Evolutionary conservation across 2,329 filamentous ascomycete species (phyloP).

Genomic region (Alternaria incomplexa): DNA sequence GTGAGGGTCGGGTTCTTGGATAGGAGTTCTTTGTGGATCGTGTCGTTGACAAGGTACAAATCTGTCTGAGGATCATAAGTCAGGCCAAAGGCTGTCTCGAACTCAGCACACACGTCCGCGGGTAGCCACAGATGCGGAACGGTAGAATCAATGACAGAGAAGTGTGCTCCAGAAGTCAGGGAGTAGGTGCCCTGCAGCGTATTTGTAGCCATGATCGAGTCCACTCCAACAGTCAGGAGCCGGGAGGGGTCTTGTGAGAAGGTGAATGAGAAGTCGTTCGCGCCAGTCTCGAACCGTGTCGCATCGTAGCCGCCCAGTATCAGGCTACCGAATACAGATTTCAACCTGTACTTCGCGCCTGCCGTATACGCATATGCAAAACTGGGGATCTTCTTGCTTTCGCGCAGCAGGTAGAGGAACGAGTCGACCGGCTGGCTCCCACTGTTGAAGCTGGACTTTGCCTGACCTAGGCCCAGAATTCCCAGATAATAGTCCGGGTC

Average conservation of each 20-base stretch:
- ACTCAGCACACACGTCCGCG: slow-evolving; percentile 46
- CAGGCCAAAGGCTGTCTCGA: slow-evolving; percentile 49
- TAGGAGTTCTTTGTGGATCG: slow-evolving; percentile 40
- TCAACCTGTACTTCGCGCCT: slow-evolving; percentile 42
- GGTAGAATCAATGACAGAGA: slow-evolving; percentile 51
- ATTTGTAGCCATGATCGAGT: slow-evolving; percentile 41
- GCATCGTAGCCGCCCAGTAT: slow-evolving; percentile 52
- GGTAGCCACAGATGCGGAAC: slow-evolving; percentile 52
- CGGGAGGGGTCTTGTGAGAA: slow-evolving; percentile 41
- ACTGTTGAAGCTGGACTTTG: slow-evolving; percentile 39
- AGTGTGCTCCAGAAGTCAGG: slow-evolving; percentile 35
- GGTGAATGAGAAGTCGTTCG: slow-evolving; percentile 39
- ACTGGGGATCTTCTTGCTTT: slow-evolving; percentile 40
- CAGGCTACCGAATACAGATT: slow-evolving; percentile 44
- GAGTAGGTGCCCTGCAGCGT: slow-evolving; percentile 44
- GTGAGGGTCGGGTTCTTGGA: slow-evolving; percentile 45
- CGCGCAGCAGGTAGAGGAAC: slow-evolving; percentile 36
- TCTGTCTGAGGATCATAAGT: slow-evolving; percentile 46
- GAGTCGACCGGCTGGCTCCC: slow-evolving; percentile 33
- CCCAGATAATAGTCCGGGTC: slow-evolving; percentile 41
- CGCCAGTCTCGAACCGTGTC: slow-evolving; percentile 42
- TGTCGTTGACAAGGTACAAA: slow-evolving; percentile 50
- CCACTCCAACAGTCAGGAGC: slow-evolving; percentile 42
- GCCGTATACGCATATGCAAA: slow-evolving; percentile 46
- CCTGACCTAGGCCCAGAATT: slow-evolving; percentile 36